Percentiles rank a stretch among this genome's conserved stretches.
Conservation (phyloP, 352 stramenopile species). For the Chrysophaeum taylorii region DNA sequence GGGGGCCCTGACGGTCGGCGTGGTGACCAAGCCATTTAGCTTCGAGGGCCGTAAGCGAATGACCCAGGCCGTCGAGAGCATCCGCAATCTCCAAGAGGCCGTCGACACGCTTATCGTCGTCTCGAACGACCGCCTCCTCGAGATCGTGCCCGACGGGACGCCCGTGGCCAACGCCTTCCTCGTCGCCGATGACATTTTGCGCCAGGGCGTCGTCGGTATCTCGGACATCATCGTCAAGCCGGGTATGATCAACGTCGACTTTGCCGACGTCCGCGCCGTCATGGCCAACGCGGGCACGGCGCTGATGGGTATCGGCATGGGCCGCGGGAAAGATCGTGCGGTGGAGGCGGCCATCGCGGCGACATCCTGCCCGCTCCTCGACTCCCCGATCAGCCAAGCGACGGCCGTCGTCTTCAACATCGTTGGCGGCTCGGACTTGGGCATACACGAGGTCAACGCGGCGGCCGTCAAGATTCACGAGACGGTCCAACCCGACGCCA, state of each 20-base stretch:
- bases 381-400: slow-evolving; percentile 43
- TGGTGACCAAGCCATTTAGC: slow-evolving; percentile 88
- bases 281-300: slow-evolving; percentile 78
- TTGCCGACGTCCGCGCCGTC: slow-evolving; percentile 86
- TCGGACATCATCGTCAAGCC: slow-evolving; percentile 68
- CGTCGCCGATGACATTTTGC: slow-evolving; percentile 61
- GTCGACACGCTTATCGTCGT: slow-evolving; percentile 87
- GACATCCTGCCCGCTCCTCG: slow-evolving; percentile 47
- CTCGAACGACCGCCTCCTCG: slow-evolving; percentile 76
- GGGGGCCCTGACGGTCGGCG: slow-evolving; percentile 82
- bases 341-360: slow-evolving; percentile 46
- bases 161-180: slow-evolving; percentile 51
- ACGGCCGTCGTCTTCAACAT: slow-evolving; percentile 86
- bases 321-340: slow-evolving; percentile 66
- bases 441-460: slow-evolving; percentile 69
- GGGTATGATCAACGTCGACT: slow-evolving; percentile 87
- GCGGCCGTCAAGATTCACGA: slow-evolving; percentile 60
- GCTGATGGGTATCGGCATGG: slow-evolving; percentile 84
- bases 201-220: slow-evolving; percentile 62
- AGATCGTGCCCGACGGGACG: slow-evolving; percentile 63
- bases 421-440: slow-evolving; percentile 78
- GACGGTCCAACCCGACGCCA: slow-evolving; percentile 59
- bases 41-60: slow-evolving; percentile 83
- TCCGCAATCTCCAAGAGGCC: slow-evolving; percentile 72
- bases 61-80: slow-evolving; percentile 67